These are phyloP conservation scores for Epichloe gansuensis DNA, from an alignment of 2,329 filamentous ascomycete species.

Conservation along the genomic window DNA sequence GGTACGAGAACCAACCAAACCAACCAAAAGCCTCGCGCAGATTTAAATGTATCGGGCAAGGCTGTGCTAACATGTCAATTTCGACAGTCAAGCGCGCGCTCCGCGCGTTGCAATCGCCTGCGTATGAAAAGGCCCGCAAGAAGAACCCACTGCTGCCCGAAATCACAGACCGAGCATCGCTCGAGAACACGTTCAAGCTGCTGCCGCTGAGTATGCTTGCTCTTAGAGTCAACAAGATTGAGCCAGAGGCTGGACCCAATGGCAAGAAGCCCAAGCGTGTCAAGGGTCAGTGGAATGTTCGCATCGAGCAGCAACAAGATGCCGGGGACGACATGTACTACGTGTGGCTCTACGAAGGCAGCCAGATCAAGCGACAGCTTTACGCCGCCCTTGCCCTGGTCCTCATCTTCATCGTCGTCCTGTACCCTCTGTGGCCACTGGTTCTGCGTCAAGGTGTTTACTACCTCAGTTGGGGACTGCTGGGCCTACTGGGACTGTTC, in stretches of 20 bases:
- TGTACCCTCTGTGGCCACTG: constrained; percentile 94
- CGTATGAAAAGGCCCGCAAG: constrained; percentile 77
- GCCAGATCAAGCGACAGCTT: constrained; percentile 85
- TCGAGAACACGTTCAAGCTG: constrained; percentile 90
- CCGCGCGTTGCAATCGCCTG: constrained; percentile 75
- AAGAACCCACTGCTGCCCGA: constrained; percentile 85
- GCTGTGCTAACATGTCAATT: neutral
- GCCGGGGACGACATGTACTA: constrained; percentile 82
- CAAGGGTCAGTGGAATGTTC: constrained; percentile 94
- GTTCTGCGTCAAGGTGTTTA: constrained; percentile 87
- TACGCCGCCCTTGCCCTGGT: constrained; percentile 77
- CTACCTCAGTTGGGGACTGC: constrained; percentile 90
- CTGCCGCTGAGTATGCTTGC: constrained; percentile 90
- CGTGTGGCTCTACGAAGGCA: constrained; percentile 90
- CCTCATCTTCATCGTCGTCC: constrained; percentile 75
- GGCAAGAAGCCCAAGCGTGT: constrained; percentile 72
- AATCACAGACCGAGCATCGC: constrained; percentile 75
- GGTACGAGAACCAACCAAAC: constrained; percentile 37
- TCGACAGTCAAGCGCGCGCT: constrained; percentile 86
- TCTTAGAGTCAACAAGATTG: constrained; percentile 70
- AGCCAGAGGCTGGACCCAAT: constrained; percentile 49
- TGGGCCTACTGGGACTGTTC: constrained; percentile 83
- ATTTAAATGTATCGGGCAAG: neutral
- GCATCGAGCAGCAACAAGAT: constrained; percentile 93
- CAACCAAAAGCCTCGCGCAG: neutral